Evolutionary conservation across 371 early-diverging fungal species (phyloP).

Genomic region (Mortierella sp.): DNA sequence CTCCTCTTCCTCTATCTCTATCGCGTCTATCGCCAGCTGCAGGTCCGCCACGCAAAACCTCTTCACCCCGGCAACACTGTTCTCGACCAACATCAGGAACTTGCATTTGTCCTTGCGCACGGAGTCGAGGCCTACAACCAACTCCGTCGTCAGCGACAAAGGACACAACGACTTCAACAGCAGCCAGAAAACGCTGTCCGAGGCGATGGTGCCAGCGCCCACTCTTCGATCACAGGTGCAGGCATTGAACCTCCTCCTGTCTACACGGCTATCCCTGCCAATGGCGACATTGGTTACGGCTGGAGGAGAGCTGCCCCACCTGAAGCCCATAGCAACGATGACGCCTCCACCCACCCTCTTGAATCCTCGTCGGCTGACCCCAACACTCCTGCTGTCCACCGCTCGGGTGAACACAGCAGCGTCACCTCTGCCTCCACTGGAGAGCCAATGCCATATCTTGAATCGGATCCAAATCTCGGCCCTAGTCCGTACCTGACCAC

Average conservation of each 20-base stretch:
- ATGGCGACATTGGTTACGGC: constrained; percentile 36
- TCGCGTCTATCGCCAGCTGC: constrained; percentile 24
- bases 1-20: constrained; percentile 19
- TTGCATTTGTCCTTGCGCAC: constrained; percentile 38
- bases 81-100: constrained; percentile 31
- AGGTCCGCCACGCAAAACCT: constrained; percentile 25
- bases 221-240: constrained; percentile 15
- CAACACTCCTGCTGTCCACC: background rate
- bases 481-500: background rate
- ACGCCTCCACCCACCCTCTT: background rate
- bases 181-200: background rate
- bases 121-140: constrained; percentile 45
- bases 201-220: constrained; percentile 4
- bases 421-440: background rate
- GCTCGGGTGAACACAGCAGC: constrained; percentile 2
- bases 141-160: constrained; percentile 17
- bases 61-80: background rate
- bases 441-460: background rate
- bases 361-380: background rate
- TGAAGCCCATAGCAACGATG: too few species aligned
- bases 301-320: constrained; percentile 11
- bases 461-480: too few species aligned
- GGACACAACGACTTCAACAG: constrained; percentile 6
- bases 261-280: constrained; percentile 17
- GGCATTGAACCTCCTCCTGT: constrained; percentile 20